Base-by-base conservation (phyloP, 129 eudicot species). In the Mikania micrantha region DNA sequence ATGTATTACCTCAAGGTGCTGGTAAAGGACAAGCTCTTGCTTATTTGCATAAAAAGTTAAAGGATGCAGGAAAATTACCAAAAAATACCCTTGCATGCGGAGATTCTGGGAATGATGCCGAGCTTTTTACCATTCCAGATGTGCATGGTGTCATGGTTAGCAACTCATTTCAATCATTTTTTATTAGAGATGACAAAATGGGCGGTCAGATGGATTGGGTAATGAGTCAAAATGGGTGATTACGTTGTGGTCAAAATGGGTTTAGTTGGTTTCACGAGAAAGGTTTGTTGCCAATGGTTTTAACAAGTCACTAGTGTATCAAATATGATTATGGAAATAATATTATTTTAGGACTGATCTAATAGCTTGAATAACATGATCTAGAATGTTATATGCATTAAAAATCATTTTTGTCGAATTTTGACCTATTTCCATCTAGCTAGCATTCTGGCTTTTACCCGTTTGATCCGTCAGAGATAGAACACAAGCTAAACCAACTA, bases 1-100 rank as follows among this genome's bases (percentile, higher is more conserved):
- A 92, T 67, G 81, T 92, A 47, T 74, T 92, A 78, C 95, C 98
- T 19, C 87, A 92, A 85, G 91, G 95, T 64, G 96, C 98, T 72
- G 98, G 98, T 6, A 92, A 92, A 88, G 98, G 96, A 35, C 95
- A 92, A 79, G 98, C 98, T 65, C 90, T 92, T 60, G 95, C 98
- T 63, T 92, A 92, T 82, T 60, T 92, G 78, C 98, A 64, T 41
- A 80, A 82, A 54, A 88, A 80, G 66, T 80, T 92, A 25, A 85
- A 78, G 54, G 71, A 67, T 2, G 80, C 68, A 47, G 87, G 83
- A 22, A 88, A 78, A 74, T 73, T 82, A 60, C 96, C 98, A 2
- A 59, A 39, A 16, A 92, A 79, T 79, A 92, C 98, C 58, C 98
- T 92, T 79, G 98, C 80, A 20, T 92, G 98, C 42, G 98, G 98